Evolutionary conservation across 352 stramenopile species (phyloP), one percentile per base, ranked within the genome.

Genomic region (Pythium phragmitis): DNA sequence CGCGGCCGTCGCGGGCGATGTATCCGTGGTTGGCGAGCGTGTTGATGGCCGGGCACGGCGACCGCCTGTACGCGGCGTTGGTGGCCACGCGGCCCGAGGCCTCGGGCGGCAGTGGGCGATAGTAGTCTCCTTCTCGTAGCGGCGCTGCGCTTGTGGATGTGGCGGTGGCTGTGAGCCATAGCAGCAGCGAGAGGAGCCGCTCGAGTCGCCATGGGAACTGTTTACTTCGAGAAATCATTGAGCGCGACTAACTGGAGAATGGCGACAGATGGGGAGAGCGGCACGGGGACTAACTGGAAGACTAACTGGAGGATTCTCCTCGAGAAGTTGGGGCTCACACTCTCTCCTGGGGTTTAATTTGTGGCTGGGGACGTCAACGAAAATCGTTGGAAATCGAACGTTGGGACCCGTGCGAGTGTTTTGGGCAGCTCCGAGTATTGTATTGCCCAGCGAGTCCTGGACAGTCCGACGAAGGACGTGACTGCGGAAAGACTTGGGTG

Each of bases 1-100:
- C 72, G 6, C 66, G 67, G 3, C 75, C 75, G 43, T 72, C 69
- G 43, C 77, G 69, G 9, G 75, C 68, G 7, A 86, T n/a, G 23
- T 73, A 63, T 13, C 75, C 75, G 62, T 86, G 75, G 66, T 86
- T 86, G 8, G 77, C 73, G 13, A 86, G 54, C 23, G 77, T 49
- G 45, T 86, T 86, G 37, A 86, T 56, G 19, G 68, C 73, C 23
- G 77, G 77, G 17, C 77, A 86, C 34, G 77, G 77, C 19, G 68
- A 79, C 2, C 74, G 74, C 7, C 58, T 42, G 54, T 72, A 82
- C 6, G 37, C 14, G 1, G 73, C 67, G 14, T 49, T 63, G 14
- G 64, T 72, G 42, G 60, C 63, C 0, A 59, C 57, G 0, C 68
- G 36, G 8, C 70, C 74, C 4, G 74, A 81, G 21, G 53, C 57